phyloP scores from a whole-genome alignment of 1,139 yeast species.

The Candida gigantensis region DNA sequence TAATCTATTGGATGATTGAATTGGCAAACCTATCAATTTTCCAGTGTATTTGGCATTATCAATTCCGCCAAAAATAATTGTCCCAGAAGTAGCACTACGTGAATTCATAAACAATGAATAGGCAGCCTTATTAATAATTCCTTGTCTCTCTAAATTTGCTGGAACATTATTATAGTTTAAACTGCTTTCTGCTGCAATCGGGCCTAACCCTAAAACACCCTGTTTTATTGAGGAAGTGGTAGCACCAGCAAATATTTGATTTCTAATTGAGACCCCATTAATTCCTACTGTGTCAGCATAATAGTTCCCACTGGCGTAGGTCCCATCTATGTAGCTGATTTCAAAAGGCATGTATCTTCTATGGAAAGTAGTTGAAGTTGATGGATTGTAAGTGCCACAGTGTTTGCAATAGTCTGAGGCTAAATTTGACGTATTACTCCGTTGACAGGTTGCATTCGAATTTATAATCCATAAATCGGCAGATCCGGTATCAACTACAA shows the following conservation, averaged over 20 bases:
- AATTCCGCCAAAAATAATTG: conserved; percentile 32
- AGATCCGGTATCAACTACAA: conserved; percentile 27
- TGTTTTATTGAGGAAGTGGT: conserved; percentile 10
- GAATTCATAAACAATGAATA: conserved; percentile 36
- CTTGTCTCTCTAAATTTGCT: conserved; percentile 32
- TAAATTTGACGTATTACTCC: not conserved
- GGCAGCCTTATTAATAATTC: conserved; percentile 46
- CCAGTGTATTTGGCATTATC: conserved; percentile 30
- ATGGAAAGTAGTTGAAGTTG: conserved; percentile 8
- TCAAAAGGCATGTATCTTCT: conserved; percentile 10
- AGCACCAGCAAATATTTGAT: conserved; percentile 19
- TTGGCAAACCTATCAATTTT: conserved; percentile 15
- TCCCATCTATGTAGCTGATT: conserved; percentile 14
- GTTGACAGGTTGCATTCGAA: conserved; percentile 19
- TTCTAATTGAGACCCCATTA: conserved; percentile 12
- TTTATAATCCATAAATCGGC: conserved; percentile 36
- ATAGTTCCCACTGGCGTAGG: conserved; percentile 54
- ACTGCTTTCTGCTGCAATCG: conserved; percentile 12
- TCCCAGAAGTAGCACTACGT: conserved; percentile 22
- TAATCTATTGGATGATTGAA: conserved; percentile 7
- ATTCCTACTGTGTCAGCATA: conserved; percentile 38
- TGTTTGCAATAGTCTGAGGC: conserved; percentile 1
- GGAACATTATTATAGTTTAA: conserved; percentile 33
- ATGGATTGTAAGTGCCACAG: conserved; percentile 8
- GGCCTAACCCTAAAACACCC: conserved; percentile 26